Evolutionary conservation across 768 basidiomycete genomes (phyloP).

Genomic region (Suillus alpinus): DNA sequence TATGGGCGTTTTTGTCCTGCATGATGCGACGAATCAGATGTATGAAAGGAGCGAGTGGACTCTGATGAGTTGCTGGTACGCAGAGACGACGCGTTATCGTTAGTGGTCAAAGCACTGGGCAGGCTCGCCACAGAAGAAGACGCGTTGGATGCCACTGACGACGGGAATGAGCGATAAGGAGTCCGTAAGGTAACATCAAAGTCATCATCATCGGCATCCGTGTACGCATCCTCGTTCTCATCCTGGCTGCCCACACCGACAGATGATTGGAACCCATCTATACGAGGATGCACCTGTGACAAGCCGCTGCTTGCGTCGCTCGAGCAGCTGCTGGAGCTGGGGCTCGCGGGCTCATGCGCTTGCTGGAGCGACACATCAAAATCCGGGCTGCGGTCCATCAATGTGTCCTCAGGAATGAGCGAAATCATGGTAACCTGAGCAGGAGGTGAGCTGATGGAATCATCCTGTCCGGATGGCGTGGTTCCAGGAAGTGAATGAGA

Average conservation of each 20-base stretch:
- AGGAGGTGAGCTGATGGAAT: slow-evolving; percentile 6
- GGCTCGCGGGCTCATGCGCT: slow-evolving; percentile 56
- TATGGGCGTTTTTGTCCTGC: slow-evolving; percentile 43
- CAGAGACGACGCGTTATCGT: slow-evolving; percentile 36
- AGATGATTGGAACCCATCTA: slow-evolving; percentile 9
- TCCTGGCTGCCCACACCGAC: slow-evolving; percentile 25
- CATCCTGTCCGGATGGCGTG: slow-evolving; percentile 4
- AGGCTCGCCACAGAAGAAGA: slow-evolving; percentile 26
- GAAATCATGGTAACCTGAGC: slow-evolving; percentile 15
- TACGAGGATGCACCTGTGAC: slow-evolving; percentile 38
- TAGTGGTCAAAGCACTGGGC: slow-evolving; percentile 34
- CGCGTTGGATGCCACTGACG: slow-evolving; percentile 18
- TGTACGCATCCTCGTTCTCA: slow-evolving; percentile 19
- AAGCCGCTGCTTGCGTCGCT: slow-evolving; percentile 47
- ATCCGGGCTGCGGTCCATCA: slow-evolving; percentile 42
- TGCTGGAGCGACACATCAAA: slow-evolving; percentile 71
- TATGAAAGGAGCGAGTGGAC: slow-evolving; percentile 33
- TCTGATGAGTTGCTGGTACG: slow-evolving; percentile 41
- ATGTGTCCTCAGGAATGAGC: slow-evolving; percentile 38
- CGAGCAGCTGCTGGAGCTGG: slow-evolving; percentile 57
- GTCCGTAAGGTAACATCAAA: slow-evolving; percentile 69
- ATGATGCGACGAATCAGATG: slow-evolving; percentile 32
- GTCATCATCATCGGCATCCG: slow-evolving; percentile 51
- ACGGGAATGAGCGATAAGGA: slow-evolving; percentile 39
- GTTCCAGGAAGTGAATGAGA: slow-evolving; percentile 31